A percentile compares a stretch with the other conserved stretches of the same genome.
These are phyloP conservation scores for Claviceps africana DNA, from an alignment of 2,329 filamentous ascomycete species.

Conservation along the genomic window DNA sequence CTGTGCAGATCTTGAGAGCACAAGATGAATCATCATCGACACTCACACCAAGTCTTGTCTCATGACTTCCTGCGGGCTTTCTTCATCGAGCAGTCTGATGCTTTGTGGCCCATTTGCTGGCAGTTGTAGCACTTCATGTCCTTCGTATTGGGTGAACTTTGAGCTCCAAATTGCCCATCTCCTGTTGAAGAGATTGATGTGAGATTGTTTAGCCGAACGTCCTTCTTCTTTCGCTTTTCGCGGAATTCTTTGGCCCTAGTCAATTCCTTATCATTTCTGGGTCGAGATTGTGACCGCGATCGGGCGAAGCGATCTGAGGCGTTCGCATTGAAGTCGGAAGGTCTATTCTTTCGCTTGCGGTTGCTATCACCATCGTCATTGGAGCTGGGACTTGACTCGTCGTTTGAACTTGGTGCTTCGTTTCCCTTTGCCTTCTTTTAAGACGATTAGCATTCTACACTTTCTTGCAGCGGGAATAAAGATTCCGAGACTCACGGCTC, in stretches of 20 bases:
- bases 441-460: neutral
- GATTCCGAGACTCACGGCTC: constrained; percentile 12
- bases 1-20: neutral
- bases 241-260: constrained; percentile 33
- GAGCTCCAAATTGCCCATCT: constrained; percentile 9
- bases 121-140: constrained; percentile 43
- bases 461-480: neutral
- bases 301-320: constrained; percentile 11
- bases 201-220: constrained; percentile 50
- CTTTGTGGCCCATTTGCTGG: constrained; percentile 46
- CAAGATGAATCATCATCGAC: neutral
- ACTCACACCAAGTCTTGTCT: neutral
- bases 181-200: constrained; percentile 43
- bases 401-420: constrained; percentile 13
- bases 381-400: constrained; percentile 10
- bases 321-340: constrained; percentile 12
- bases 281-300: constrained; percentile 20
- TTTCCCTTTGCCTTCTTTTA: constrained; percentile 1
- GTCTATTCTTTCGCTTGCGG: constrained; percentile 15
- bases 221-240: constrained; percentile 48
- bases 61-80: constrained; percentile 1
- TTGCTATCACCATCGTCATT: constrained; percentile 12
- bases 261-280: constrained; percentile 15
- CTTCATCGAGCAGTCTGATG: constrained; percentile 36
- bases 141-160: constrained; percentile 10